Evolutionary conservation across 1,284 basidiomycete genomes (phyloP), one percentile per base, ranked within the genome.

Genomic region (Moesziomyces parantarcticus): DNA sequence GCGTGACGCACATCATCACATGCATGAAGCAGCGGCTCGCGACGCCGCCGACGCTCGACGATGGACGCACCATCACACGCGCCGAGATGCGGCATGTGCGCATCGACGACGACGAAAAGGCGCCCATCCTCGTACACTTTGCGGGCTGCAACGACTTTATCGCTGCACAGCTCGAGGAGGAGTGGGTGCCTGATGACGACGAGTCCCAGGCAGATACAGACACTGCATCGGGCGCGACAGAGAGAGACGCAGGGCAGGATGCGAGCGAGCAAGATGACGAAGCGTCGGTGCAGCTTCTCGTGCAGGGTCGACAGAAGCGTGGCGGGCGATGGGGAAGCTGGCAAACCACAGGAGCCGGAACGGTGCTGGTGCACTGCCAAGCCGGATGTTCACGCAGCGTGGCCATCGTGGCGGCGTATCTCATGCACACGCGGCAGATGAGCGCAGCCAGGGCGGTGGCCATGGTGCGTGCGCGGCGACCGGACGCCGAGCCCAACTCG

Each of bases 341-440:
- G 79, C 63, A 67, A 43, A 68, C 77, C 1, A 68, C 50, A 1
- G 71, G 75, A 11, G 55, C 64, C 0, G 76, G 82, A 5, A 79
- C 77, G 22, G 82, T 85, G 0, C 76, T 85, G 16, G 84, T 85
- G 2, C 85, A 85, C 53, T 85, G 85, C 48, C 84, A 85, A 53
- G 84, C 85, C 0, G 84, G 84, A 10, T 77, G 83, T 14, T 81
- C 82, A 10, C 72, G 85, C 4, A 84, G 83, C 21, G 76, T 76
- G 6, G 72, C 72, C 46, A 79, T 85, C 21, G 79, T 79, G 22
- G 79, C 81, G 0, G 85, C 85, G 10, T 85, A 84, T 52, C 67
- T 85, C 10, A 85, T 85, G 84, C 45, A 59, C 20, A 78, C 81
- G 11, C 67, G 81, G 0, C 70, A 54, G 18, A 56, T 83, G 22